phyloP scores from a whole-genome alignment of 352 stramenopile genomes.

The Phytopythium aichiense region DNA sequence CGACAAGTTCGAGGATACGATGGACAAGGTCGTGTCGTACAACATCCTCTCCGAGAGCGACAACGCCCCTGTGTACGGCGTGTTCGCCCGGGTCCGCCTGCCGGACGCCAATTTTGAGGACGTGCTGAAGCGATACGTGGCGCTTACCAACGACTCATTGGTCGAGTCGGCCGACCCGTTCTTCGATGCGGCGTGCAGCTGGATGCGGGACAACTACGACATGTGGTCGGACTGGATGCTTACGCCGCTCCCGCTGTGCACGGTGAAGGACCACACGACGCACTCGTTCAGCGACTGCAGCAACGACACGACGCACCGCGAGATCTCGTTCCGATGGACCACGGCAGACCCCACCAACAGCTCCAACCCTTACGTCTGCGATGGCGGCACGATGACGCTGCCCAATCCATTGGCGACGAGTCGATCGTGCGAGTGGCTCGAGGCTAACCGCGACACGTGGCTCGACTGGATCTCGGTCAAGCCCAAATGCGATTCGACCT shows the following conservation, averaged over 20 bases:
- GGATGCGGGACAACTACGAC: slow-evolving; percentile 37
- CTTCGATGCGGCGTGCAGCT: slow-evolving; percentile 35
- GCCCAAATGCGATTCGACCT: slow-evolving; percentile 24
- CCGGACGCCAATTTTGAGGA: slow-evolving; percentile 15
- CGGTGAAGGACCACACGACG: slow-evolving; percentile 17
- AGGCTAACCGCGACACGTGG: slow-evolving; percentile 14
- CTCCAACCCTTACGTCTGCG: slow-evolving; percentile 23
- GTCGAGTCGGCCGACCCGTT: slow-evolving; percentile 5
- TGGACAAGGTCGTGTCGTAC: slow-evolving; percentile 1
- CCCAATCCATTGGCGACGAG: slow-evolving; percentile 20
- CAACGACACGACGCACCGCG: slow-evolving; percentile 8
- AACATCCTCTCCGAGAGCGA: slow-evolving; percentile 13
- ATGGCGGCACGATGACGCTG: slow-evolving; percentile 14
- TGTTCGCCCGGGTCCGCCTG: slow-evolving; percentile 13
- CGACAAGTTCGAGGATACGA: slow-evolving; percentile 12
- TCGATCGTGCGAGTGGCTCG: slow-evolving; percentile 31
- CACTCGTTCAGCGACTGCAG: slow-evolving; percentile 16
- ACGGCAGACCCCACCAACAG: slow-evolving; percentile 16
- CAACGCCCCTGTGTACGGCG: slow-evolving; percentile 22
- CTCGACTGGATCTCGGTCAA: slow-evolving; percentile 16
- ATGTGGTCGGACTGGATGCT: slow-evolving; percentile 27
- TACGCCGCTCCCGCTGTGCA: slow-evolving; percentile 23
- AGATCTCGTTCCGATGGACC: slow-evolving; percentile 23
- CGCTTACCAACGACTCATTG: slow-evolving; percentile 19
- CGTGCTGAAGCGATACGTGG: slow-evolving; percentile 18